Evolutionary conservation across 2,329 filamentous ascomycete genomes (phyloP).

Genomic region (Ophiostoma angusticollis): DNA sequence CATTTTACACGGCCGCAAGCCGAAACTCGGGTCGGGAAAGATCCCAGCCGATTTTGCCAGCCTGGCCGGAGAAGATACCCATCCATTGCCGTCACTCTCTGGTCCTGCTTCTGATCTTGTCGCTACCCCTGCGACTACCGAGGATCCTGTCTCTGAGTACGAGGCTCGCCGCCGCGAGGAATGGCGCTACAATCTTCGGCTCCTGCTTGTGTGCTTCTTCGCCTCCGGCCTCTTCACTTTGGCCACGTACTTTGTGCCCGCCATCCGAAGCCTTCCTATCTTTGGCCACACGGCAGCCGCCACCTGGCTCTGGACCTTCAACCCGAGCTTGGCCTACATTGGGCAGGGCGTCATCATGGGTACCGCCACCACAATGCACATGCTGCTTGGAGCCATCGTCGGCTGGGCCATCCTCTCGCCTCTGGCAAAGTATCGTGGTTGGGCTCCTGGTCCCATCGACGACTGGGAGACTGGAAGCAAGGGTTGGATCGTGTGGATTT

Average conservation of each 20-base stretch:
- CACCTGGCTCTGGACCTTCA: constrained; percentile 89
- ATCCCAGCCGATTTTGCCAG: constrained; percentile 18
- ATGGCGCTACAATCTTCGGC: constrained; percentile 35
- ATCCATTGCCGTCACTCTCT: not conserved
- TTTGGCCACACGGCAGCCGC: constrained; percentile 63
- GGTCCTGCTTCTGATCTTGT: not conserved
- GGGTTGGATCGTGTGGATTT: constrained; percentile 97
- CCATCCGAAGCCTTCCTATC: constrained; percentile 73
- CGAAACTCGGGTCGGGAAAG: constrained; percentile 4
- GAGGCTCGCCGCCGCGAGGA: constrained; percentile 24
- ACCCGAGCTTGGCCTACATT: constrained; percentile 92
- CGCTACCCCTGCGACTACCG: constrained; percentile 9
- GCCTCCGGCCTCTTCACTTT: constrained; percentile 59
- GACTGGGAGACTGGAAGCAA: constrained; percentile 92
- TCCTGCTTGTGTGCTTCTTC: constrained; percentile 44
- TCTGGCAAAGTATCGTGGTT: constrained; percentile 69
- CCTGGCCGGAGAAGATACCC: constrained; percentile 12
- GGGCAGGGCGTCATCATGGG: constrained; percentile 99
- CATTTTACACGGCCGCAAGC: constrained; percentile 57
- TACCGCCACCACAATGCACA: constrained; percentile 84
- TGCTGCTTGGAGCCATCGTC: constrained; percentile 78
- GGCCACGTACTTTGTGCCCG: constrained; percentile 77
- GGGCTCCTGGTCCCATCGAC: constrained; percentile 76
- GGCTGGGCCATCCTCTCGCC: constrained; percentile 90
- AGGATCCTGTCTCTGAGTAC: constrained; percentile 9